A percentile compares a stretch with the other conserved stretches of the same genome.
Evolutionary conservation across 176 grass and related monocot genomes (phyloP).

Genomic region (Oryza australiensis): DNA sequence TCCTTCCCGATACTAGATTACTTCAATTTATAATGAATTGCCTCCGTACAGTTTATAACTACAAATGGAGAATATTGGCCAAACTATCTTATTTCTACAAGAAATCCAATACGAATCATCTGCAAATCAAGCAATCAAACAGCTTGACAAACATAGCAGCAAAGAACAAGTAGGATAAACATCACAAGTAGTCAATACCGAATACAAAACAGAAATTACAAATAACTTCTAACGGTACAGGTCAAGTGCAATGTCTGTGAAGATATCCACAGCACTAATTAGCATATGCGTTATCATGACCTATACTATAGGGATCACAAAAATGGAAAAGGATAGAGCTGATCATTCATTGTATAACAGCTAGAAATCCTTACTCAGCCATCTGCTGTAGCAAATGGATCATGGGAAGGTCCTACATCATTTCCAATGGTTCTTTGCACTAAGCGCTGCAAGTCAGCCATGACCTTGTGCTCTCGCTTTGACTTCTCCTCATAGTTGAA

Average conservation of each 20-base stretch:
- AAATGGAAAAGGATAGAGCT: constrained; percentile 6
- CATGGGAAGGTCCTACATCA: constrained; percentile 66
- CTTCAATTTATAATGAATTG: background rate
- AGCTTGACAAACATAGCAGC: background rate
- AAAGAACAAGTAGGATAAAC: background rate
- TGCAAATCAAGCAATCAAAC: background rate
- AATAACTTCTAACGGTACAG: background rate
- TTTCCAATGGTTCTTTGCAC: constrained; percentile 90
- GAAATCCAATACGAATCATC: background rate
- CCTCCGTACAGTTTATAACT: background rate
- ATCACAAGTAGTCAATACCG: constrained; percentile 8
- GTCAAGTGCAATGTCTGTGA: background rate
- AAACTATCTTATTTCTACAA: background rate
- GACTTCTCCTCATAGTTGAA: constrained; percentile 98
- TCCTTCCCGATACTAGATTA: background rate
- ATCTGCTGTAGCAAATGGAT: constrained; percentile 83
- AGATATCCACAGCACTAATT: constrained; percentile 6
- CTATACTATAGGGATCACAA: constrained; percentile 15
- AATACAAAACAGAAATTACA: constrained; percentile 39
- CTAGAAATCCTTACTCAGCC: constrained; percentile 46
- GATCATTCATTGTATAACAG: constrained; percentile 21
- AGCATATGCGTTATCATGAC: background rate
- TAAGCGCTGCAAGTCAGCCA: constrained; percentile 95
- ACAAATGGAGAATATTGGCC: background rate
- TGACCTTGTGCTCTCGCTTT: constrained; percentile 91